Base-by-base conservation (phyloP, 78 protist genomes). In the Emiliania huxleyi region DNA sequence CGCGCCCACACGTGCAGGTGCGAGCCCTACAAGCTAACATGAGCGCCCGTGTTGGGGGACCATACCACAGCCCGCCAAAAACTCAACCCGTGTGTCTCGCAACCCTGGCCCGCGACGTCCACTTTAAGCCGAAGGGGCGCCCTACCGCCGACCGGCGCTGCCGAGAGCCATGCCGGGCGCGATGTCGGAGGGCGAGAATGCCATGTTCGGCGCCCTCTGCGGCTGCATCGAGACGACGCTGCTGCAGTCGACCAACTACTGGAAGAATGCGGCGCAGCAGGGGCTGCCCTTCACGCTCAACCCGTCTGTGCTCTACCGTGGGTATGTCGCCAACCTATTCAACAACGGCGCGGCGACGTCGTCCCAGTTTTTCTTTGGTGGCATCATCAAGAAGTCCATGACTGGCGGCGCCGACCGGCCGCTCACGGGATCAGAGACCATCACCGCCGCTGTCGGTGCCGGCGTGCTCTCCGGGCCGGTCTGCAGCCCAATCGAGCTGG, bases 201-300 rank as follows among this genome's bases (percentile, higher is more conserved):
- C n/a, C n/a, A n/a, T n/a, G n/a, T n/a, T n/a, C n/a, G n/a, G n/a
- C n/a, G n/a, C n/a, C n/a, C n/a, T n/a, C n/a, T n/a, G n/a, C n/a
- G n/a, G n/a, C n/a, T n/a, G n/a, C n/a, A n/a, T n/a, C n/a, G 71
- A 56, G 8, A 56, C 71, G 35, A 48, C 91, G 40, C 18, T 87
- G 23, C 44, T 87, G 37, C 91, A 87, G 52, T 23, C 42, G n/a
- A 87, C 91, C 42, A 87, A 87, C 91, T 87, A 87, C 33, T 87
- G 91, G 91, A 87, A 87, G 52, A 87, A 87, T 62, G 91, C 91
- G 69, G 2, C 6, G 26, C 91, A 87, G 49, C 91, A 87, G 52
- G 91, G 91, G 33, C 23, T 87, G 43, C 91, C 91, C 22, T 87
- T 87, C 52, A 87, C 91, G 26, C 5, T 87, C 42, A 25, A 87